Evolutionary conservation across 495 filamentous ascomycete genomes (phyloP), one percentile per base, ranked within the genome.

Genomic region (Usnea hakonensis): DNA sequence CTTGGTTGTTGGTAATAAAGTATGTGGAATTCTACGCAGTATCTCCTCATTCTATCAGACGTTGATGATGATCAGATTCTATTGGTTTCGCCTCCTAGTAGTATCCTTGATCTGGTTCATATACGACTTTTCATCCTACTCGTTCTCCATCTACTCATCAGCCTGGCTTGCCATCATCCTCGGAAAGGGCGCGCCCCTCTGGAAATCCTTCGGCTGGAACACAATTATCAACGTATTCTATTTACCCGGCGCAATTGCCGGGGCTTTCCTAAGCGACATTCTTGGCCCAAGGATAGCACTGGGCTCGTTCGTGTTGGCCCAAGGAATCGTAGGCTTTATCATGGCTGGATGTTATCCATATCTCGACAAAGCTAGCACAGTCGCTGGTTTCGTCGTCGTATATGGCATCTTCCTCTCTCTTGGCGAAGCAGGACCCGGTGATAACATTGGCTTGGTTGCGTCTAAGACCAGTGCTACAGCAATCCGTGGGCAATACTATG

Each of bases 401-500:
- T 86, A 85, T 62, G 84, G 79, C 43, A 83, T 97, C 67, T 96
- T 97, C 78, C 78, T 89, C 4, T 83, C 85, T 0, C 81, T 96
- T 11, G 92, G 91, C 30, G 91, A 96, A 72, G 69, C 92, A 46
- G 92, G 91, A 0, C 90, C 92, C 0, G 92, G 91, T 33, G 86
- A 97, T 74, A 96, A 96, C 72, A 95, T 96, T 67, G 91, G 91
- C 7, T 82, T 96, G 1, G 74, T 91, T 26, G 91, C 91, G 0
- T 88, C 89, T 57, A 96, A 95, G 75, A 92, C 89, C 19, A 87
- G 85, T 71, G 89, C 91, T 1, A 97, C 92, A 5, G 85, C 86
- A 14, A 87, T 97, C 37, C 80, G 91, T 28, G 92, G 91, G 13
- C 90, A 94, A 69, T 97, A 95, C 76, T 97, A 97, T 73, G 90